Conservation (phyloP, 805 yeast genomes). For the Metschnikowia sp. region DNA sequence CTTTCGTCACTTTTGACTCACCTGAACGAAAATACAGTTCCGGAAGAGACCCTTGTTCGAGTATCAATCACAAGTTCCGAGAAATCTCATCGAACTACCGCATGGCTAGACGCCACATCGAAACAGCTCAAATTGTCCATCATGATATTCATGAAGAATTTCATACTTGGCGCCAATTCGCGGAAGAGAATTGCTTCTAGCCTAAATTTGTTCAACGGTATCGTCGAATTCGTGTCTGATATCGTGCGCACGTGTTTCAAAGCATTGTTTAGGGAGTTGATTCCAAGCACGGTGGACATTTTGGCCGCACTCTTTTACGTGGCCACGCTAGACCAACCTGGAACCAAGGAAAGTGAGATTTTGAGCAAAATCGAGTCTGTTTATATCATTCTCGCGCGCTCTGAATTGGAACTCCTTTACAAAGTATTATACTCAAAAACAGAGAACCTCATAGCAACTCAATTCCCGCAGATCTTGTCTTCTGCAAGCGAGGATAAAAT, state of each 20-base stretch:
- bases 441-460: slow-evolving; percentile 24
- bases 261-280: slow-evolving; percentile 30
- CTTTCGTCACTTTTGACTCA: slow-evolving; percentile 1
- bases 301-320: slow-evolving; percentile 22
- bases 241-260: slow-evolving; percentile 26
- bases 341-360: slow-evolving; percentile 4
- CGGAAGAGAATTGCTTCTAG: slow-evolving; percentile 23
- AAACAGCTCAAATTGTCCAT: slow-evolving; percentile 36
- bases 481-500: slow-evolving; percentile 35
- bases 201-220: slow-evolving; percentile 19
- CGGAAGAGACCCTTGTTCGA: not conserved
- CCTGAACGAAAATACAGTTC: not conserved
- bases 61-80: not conserved
- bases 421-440: slow-evolving; percentile 21
- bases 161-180: slow-evolving; percentile 20
- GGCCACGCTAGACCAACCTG: not conserved
- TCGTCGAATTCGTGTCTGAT: slow-evolving; percentile 22
- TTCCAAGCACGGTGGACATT: slow-evolving; percentile 30
- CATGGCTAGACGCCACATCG: slow-evolving; percentile 40
- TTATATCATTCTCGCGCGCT: slow-evolving; percentile 7
- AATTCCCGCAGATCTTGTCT: slow-evolving; percentile 22
- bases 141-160: slow-evolving; percentile 27
- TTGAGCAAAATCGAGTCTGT: slow-evolving; percentile 2
- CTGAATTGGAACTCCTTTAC: slow-evolving; percentile 13
- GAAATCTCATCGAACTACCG: slow-evolving; percentile 13